Conservation (phyloP, 1,139 yeast species). For the Pichia sp. region DNA sequence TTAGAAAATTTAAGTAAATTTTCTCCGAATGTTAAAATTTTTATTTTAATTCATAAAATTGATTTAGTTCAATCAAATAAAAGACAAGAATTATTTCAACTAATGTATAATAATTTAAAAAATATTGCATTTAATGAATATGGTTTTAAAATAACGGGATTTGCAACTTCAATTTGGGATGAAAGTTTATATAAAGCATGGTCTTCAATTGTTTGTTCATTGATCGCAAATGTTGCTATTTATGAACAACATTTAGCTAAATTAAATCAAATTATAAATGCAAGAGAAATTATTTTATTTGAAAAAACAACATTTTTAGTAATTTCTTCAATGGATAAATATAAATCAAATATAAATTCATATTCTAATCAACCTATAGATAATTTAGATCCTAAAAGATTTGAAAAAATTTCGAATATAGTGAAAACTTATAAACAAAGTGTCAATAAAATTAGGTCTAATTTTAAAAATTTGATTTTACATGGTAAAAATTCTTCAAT, state of each 20-base stretch:
- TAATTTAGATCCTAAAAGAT: conserved; percentile 75
- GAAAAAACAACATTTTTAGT: conserved; percentile 93
- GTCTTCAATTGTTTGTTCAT: conserved; percentile 92
- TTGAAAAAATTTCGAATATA: conserved; percentile 89
- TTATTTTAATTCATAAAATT: conserved; percentile 91
- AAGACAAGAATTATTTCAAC: conserved; percentile 72
- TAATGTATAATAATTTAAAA: conserved; percentile 79
- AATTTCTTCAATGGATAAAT: conserved; percentile 64
- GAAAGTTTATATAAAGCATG: conserved; percentile 94
- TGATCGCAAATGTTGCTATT: conserved; percentile 83
- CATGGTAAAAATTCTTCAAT: conserved; percentile 69
- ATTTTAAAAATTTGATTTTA: conserved; percentile 69
- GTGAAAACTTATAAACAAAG: conserved; percentile 94
- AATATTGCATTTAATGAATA: conserved; percentile 65
- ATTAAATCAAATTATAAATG: conserved; percentile 71
- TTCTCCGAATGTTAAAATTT: conserved; percentile 88
- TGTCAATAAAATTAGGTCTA: conserved; percentile 79
- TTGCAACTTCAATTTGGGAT: conserved; percentile 97
- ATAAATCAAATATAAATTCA: conserved; percentile 1
- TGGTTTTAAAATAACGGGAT: conserved; percentile 77
- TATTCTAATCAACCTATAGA: conserved; percentile 9
- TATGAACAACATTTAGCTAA: conserved; percentile 73
- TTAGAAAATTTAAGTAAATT: conserved; percentile 75
- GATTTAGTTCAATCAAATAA: conserved; percentile 87
- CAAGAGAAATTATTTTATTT: conserved; percentile 85